These are phyloP conservation scores for Aurantiochytrium sp. DNA, from an alignment of 108 stramenopile genomes.

Conservation along the genomic window DNA sequence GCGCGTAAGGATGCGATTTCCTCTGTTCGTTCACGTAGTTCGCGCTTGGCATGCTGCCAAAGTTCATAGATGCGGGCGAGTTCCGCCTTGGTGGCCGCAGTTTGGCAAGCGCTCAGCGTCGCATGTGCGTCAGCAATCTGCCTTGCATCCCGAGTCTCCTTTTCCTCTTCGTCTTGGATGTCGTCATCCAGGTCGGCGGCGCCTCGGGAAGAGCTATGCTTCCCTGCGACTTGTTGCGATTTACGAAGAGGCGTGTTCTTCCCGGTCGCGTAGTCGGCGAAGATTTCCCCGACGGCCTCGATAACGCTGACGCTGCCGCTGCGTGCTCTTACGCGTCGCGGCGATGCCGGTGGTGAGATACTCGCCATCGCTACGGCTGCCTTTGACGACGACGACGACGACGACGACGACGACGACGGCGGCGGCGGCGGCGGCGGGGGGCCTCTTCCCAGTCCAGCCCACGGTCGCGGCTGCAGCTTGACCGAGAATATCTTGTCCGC, in stretches of 20 bases:
- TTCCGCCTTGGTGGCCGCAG: neutral
- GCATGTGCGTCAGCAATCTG: neutral
- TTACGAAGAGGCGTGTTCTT: neutral
- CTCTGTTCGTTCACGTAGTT: neutral
- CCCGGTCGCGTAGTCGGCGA: neutral
- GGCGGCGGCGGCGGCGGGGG: too few species aligned
- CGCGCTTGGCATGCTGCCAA: slow-evolving; percentile 17
- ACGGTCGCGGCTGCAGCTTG: too few species aligned
- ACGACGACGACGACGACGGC: too few species aligned
- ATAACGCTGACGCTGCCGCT: neutral
- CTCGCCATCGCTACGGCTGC: too few species aligned
- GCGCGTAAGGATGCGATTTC: neutral
- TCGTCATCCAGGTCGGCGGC: neutral
- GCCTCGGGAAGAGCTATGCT: neutral
- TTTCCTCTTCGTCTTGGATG: neutral
- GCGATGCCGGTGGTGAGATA: too few species aligned
- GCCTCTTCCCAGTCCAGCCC: too few species aligned
- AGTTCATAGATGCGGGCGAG: neutral
- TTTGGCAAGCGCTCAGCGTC: neutral
- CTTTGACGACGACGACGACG: too few species aligned
- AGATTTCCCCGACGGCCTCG: neutral
- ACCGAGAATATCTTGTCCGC: too few species aligned
- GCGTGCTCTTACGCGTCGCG: too few species aligned
- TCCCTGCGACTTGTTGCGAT: neutral
- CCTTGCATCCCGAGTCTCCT: neutral